phyloP scores from a whole-genome alignment of 2,329 filamentous ascomycete species.

The Fusarium longipes region DNA sequence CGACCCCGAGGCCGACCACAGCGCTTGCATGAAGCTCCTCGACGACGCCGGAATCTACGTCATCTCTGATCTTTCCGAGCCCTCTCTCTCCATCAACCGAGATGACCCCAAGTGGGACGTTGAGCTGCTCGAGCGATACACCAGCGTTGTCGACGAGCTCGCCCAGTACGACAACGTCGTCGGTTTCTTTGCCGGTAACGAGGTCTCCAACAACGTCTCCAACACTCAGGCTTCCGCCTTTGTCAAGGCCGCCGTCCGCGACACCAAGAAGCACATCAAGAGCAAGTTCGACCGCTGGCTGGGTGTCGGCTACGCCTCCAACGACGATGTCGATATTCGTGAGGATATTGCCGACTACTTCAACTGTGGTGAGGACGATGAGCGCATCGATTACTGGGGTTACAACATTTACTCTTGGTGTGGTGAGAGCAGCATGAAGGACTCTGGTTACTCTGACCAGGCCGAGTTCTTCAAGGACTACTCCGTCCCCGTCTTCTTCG shows the following conservation, averaged over 20 bases:
- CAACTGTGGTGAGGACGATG: slow-evolving; percentile 78
- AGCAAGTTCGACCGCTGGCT: slow-evolving; percentile 79
- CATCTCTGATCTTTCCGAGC: slow-evolving; percentile 89
- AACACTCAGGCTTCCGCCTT: slow-evolving; percentile 93
- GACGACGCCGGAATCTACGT: slow-evolving; percentile 92
- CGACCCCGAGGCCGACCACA: slow-evolving; percentile 81
- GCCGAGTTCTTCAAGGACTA: slow-evolving; percentile 89
- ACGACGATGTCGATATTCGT: slow-evolving; percentile 88
- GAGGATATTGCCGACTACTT: slow-evolving; percentile 89
- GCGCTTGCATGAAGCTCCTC: slow-evolving; percentile 84
- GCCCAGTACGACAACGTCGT: slow-evolving; percentile 88
- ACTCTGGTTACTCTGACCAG: slow-evolving; percentile 84
- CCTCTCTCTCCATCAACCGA: slow-evolving; percentile 85
- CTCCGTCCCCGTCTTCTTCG: slow-evolving; percentile 96
- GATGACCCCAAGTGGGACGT: slow-evolving; percentile 82
- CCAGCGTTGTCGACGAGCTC: slow-evolving; percentile 82
- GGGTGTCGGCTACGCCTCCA: slow-evolving; percentile 95
- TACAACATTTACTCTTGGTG: slow-evolving; percentile 99
- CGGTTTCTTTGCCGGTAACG: slow-evolving; percentile 98
- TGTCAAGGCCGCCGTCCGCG: slow-evolving; percentile 97
- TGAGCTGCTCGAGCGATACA: slow-evolving; percentile 83
- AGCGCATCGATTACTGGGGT: slow-evolving; percentile 94
- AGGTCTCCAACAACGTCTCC: slow-evolving; percentile 89
- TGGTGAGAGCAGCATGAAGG: slow-evolving; percentile 79
- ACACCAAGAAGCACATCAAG: slow-evolving; percentile 95